Evolutionary conservation across 768 basidiomycete species (phyloP).

Genomic region (Suillus paluster): DNA sequence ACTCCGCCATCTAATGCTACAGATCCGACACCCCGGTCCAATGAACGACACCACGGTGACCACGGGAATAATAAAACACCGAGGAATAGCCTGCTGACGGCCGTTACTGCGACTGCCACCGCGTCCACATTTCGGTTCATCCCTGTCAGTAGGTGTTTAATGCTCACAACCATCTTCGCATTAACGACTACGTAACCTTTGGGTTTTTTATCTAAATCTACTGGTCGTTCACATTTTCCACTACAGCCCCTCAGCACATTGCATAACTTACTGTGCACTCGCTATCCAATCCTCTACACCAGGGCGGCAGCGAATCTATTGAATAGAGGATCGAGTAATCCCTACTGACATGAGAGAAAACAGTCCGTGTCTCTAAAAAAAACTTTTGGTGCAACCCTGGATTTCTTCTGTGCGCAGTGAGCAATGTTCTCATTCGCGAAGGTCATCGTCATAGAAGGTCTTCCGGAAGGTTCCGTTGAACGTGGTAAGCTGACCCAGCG

Average conservation of each 20-base stretch:
- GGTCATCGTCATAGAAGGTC: background rate
- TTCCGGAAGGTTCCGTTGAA: background rate
- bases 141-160: background rate
- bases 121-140: conserved; percentile 6
- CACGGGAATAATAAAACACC: conserved; percentile 1
- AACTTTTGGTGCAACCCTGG: background rate
- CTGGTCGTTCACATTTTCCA: background rate
- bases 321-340: background rate
- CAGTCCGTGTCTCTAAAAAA: background rate
- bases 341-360: conserved; percentile 1
- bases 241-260: background rate
- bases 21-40: background rate
- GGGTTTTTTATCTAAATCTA: background rate
- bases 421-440: background rate
- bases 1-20: background rate
- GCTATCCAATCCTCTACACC: background rate
- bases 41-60: background rate
- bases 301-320: background rate
- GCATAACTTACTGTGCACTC: background rate
- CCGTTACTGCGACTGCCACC: conserved; percentile 22
- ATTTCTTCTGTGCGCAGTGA: background rate
- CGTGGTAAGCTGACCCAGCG: background rate
- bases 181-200: background rate
- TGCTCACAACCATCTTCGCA: background rate
- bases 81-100: conserved; percentile 5